phyloP scores from a whole-genome alignment of 2,329 filamentous ascomycete genomes.

The Neofusicoccum umdonicola region DNA sequence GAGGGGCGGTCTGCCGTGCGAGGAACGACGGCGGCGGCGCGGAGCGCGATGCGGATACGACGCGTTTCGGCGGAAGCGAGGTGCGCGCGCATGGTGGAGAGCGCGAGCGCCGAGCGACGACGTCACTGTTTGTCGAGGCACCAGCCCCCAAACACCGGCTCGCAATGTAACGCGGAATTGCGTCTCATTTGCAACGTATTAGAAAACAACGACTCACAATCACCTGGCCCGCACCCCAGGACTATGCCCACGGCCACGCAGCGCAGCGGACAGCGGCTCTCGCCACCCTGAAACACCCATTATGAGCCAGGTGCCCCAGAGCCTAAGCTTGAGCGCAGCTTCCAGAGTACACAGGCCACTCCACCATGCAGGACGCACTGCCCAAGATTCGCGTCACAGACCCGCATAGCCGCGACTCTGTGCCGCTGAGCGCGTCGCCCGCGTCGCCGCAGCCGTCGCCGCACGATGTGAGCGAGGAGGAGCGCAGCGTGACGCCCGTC shows the following conservation, averaged over 20 bases:
- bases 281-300: constrained; percentile 16
- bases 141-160: background rate
- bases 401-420: constrained; percentile 35
- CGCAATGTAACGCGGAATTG: constrained; percentile 16
- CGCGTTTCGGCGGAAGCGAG: background rate
- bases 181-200: constrained; percentile 13
- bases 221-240: background rate
- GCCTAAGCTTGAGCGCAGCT: constrained; percentile 1
- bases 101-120: background rate
- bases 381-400: constrained; percentile 47
- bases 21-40: background rate
- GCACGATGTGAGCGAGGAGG: constrained; percentile 2
- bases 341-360: constrained; percentile 11
- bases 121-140: background rate
- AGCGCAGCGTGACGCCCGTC: constrained; percentile 7
- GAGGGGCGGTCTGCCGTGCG: background rate
- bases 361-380: constrained; percentile 37
- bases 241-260: background rate
- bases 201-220: constrained; percentile 5
- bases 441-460: constrained; percentile 17
- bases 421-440: constrained; percentile 25
- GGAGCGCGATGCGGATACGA: background rate
- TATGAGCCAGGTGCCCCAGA: constrained; percentile 8
- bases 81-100: background rate
- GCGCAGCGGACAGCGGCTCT: background rate